A percentile compares a stretch with the other conserved stretches of the same genome.
These are phyloP conservation scores for Laetiporus sulphureus DNA, from an alignment of 1,284 basidiomycete species.

Conservation along the genomic window DNA sequence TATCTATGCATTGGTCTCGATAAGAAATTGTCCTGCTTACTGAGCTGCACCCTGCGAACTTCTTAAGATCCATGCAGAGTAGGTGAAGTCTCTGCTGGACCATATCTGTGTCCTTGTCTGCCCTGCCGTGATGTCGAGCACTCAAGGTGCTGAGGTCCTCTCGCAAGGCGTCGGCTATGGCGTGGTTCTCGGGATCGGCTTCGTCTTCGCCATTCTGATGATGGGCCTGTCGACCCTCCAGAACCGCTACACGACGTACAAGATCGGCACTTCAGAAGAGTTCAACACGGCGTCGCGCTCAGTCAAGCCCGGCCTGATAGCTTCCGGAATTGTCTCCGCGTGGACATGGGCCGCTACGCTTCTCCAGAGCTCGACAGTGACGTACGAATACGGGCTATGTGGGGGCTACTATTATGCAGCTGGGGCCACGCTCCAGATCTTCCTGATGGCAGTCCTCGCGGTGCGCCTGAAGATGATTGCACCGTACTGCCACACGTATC, in stretches of 20 bases:
- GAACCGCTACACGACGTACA: slow-evolving; percentile 13
- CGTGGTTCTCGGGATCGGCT: slow-evolving; percentile 13
- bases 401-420: slow-evolving; percentile 16
- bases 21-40: background rate
- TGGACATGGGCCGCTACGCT: slow-evolving; percentile 30
- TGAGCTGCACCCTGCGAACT: background rate
- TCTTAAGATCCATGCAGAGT: too few species aligned
- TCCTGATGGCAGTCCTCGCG: slow-evolving; percentile 38
- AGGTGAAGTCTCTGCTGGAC: too few species aligned
- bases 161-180: slow-evolving; percentile 14
- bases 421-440: slow-evolving; percentile 29
- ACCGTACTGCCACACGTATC: slow-evolving; percentile 17
- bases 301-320: slow-evolving; percentile 48
- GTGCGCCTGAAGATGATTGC: slow-evolving; percentile 18
- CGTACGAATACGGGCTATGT: slow-evolving; percentile 30
- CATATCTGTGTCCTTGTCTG: too few species aligned
- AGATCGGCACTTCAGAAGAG: slow-evolving; percentile 31
- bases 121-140: slow-evolving; percentile 1
- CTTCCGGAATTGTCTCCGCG: slow-evolving; percentile 42
- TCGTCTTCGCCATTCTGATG: slow-evolving; percentile 14
- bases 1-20: background rate
- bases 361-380: slow-evolving; percentile 31
- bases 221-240: slow-evolving; percentile 12
- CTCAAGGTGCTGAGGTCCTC: slow-evolving; percentile 10
- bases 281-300: slow-evolving; percentile 38